Percentiles rank a stretch among this genome's conserved stretches.
These are phyloP conservation scores for Pseudogymnoascus sp. DNA, from an alignment of 2,329 filamentous ascomycete species.

Conservation along the genomic window DNA sequence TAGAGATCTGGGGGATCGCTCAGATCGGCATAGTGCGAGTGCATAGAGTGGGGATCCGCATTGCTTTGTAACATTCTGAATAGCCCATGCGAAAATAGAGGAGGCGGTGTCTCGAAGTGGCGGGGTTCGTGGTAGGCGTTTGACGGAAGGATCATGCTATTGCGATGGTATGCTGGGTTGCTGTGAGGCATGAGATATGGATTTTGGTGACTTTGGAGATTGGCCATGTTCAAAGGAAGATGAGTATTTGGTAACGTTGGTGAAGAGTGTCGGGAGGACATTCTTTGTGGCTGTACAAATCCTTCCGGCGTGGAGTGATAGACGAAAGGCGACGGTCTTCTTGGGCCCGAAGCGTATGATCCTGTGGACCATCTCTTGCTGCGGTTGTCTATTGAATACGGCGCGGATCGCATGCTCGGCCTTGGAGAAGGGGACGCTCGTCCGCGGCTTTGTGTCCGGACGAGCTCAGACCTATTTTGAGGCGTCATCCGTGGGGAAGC, in stretches of 20 bases:
- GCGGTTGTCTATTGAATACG: conserved; percentile 61
- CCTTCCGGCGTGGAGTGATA: conserved; percentile 54
- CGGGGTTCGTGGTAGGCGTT: conserved; percentile 40
- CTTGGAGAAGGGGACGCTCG: conserved; percentile 65
- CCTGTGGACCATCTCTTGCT: conserved; percentile 74
- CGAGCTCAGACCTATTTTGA: conserved; percentile 52
- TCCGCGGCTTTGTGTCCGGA: conserved; percentile 57
- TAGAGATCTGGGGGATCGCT: conserved; percentile 73
- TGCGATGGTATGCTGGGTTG: conserved; percentile 42
- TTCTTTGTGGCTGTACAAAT: conserved; percentile 46
- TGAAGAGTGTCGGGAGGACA: conserved; percentile 47
- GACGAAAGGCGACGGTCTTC: conserved; percentile 52
- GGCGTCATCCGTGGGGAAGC: conserved; percentile 60
- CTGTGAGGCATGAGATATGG: conserved; percentile 45
- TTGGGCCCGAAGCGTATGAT: conserved; percentile 53
- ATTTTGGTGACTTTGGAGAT: conserved; percentile 49
- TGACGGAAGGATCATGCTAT: conserved; percentile 52
- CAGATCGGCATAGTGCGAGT: conserved; percentile 63
- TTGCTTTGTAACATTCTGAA: conserved; percentile 71
- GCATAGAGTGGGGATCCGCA: conserved; percentile 57
- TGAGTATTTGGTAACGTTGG: conserved; percentile 36
- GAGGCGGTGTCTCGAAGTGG: conserved; percentile 51
- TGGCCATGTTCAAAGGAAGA: conserved; percentile 38
- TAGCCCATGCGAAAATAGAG: conserved; percentile 60
- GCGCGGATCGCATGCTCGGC: conserved; percentile 58